Percentiles rank a stretch among this genome's conserved stretches.
Conservation (phyloP, 805 yeast species). For the Cyberlindnera lachancei region DNA sequence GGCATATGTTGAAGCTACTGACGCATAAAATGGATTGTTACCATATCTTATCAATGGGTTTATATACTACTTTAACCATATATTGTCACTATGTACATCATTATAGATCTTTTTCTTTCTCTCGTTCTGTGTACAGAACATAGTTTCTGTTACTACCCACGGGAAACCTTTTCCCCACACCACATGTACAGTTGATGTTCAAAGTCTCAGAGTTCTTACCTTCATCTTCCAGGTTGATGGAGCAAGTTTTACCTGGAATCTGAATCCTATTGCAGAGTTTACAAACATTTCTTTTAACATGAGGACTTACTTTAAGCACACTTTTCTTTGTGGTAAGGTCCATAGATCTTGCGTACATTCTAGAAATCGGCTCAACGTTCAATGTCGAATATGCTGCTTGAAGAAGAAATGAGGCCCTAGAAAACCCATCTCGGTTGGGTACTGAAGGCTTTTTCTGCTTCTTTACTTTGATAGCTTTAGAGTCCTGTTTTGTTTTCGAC, state of each 20-base stretch:
- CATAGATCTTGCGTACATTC: constrained; percentile 47
- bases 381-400: constrained; percentile 32
- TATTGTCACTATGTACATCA: no score
- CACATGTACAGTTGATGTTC: constrained; percentile 48
- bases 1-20: no score
- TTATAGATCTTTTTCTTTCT: no score
- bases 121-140: no score
- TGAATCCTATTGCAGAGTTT: constrained; percentile 52
- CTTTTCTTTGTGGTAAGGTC: constrained; percentile 60
- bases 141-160: constrained; percentile 49
- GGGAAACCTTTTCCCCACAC: constrained; percentile 47
- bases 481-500: background rate
- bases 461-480: no score
- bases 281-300: constrained; percentile 61
- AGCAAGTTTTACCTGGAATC: constrained; percentile 40
- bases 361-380: constrained; percentile 39
- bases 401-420: constrained; percentile 50
- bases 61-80: no score
- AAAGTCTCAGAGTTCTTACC: constrained; percentile 42
- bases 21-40: no score
- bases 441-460: constrained; percentile 5
- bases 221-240: constrained; percentile 33
- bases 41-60: no score
- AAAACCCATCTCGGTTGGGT: constrained; percentile 43
- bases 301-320: constrained; percentile 57